These are phyloP conservation scores for Tulasnella sp. DNA, from an alignment of 768 basidiomycete genomes.

Conservation along the genomic window DNA sequence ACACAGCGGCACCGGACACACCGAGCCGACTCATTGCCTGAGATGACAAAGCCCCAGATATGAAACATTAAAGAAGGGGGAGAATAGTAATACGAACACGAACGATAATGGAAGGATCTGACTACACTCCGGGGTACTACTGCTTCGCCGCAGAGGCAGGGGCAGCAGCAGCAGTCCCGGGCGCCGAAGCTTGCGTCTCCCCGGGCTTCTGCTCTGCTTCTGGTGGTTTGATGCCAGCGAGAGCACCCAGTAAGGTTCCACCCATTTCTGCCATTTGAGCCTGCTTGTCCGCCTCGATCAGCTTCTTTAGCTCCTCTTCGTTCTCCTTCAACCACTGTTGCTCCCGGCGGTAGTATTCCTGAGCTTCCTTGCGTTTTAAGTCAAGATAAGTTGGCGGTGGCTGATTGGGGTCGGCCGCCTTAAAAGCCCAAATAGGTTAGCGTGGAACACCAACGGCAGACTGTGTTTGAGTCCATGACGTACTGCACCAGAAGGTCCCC, in stretches of 20 bases:
- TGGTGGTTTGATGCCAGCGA: slow-evolving; percentile 23
- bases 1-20: neutral
- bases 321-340: slow-evolving; percentile 39
- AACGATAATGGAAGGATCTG: neutral
- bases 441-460: neutral
- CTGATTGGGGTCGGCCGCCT: slow-evolving; percentile 6
- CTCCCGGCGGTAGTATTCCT: slow-evolving; percentile 37
- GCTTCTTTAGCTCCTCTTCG: slow-evolving; percentile 34
- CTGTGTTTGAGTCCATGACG: neutral
- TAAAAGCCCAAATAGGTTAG: neutral
- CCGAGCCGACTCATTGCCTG: neutral
- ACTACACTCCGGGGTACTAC: neutral
- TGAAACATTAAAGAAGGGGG: neutral
- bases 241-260: slow-evolving; percentile 27
- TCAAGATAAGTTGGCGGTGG: slow-evolving; percentile 30
- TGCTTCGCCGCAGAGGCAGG: slow-evolving; percentile 1
- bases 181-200: neutral
- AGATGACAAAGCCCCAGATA: neutral
- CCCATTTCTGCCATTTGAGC: slow-evolving; percentile 33
- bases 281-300: slow-evolving; percentile 38
- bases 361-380: slow-evolving; percentile 32
- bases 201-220: neutral
- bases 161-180: neutral
- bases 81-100: slow-evolving; percentile 1
- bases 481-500: slow-evolving; percentile 28